Percentiles rank a stretch among this genome's conserved stretches.
Conservation (phyloP, 768 basidiomycete genomes). For the Sporobolomyces roseus region DNA sequence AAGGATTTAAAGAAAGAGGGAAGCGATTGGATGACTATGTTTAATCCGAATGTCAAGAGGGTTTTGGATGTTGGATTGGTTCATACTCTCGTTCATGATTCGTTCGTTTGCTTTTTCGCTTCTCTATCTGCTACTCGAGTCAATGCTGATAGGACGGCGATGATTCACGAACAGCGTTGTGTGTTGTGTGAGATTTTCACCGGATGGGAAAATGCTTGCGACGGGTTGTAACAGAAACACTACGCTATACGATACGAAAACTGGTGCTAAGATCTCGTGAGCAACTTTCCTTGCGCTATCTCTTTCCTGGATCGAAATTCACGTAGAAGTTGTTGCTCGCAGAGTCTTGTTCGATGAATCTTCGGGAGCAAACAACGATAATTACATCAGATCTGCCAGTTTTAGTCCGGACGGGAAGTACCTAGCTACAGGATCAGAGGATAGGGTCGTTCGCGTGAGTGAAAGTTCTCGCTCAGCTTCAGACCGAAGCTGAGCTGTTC, state of each 20-base stretch:
- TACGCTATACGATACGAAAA: slow-evolving; percentile 89
- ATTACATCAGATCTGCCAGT: slow-evolving; percentile 84
- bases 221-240: slow-evolving; percentile 95
- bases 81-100: slow-evolving; percentile 86
- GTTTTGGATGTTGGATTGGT: slow-evolving; percentile 72
- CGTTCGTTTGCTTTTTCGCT: slow-evolving; percentile 53
- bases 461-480: too few relatives aligned
- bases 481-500: too few relatives aligned
- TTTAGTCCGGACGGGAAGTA: slow-evolving; percentile 70
- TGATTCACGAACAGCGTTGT: slow-evolving; percentile 71
- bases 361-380: slow-evolving; percentile 66
- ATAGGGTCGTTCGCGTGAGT: slow-evolving; percentile 79
- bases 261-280: slow-evolving; percentile 82
- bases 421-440: slow-evolving; percentile 80
- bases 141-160: too few relatives aligned
- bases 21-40: slow-evolving; percentile 81
- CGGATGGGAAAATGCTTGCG: slow-evolving; percentile 85
- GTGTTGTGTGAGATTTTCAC: slow-evolving; percentile 89
- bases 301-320: neutral
- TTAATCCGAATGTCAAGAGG: slow-evolving; percentile 74
- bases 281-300: slow-evolving; percentile 42
- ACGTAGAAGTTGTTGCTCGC: neutral
- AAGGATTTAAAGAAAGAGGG: slow-evolving; percentile 62
- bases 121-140: too few relatives aligned
- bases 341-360: slow-evolving; percentile 76